phyloP scores from a whole-genome alignment of 2,329 filamentous ascomycete species.

The Cordyceps cateniannulata region DNA sequence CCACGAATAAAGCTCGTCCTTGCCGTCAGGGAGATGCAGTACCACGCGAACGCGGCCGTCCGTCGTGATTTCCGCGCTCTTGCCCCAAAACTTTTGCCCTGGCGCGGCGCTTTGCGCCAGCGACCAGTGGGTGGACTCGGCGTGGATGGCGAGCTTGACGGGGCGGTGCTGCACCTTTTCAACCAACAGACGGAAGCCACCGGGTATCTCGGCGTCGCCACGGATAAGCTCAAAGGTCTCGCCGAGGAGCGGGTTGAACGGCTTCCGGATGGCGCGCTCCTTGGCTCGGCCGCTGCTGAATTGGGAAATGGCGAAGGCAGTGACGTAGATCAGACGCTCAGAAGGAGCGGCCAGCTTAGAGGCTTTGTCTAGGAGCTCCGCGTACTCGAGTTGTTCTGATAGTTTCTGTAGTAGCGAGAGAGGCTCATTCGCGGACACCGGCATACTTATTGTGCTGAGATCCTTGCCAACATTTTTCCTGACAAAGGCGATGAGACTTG shows the following conservation, averaged over 20 bases:
- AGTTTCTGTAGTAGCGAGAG: conserved; percentile 80
- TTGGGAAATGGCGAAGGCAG: conserved; percentile 84
- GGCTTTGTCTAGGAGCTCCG: conserved; percentile 72
- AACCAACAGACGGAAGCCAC: conserved; percentile 82
- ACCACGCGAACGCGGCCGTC: conserved; percentile 79
- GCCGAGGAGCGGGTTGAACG: conserved; percentile 93
- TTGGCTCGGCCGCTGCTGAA: conserved; percentile 78
- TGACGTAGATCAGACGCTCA: conserved; percentile 75
- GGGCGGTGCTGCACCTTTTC: conserved; percentile 94
- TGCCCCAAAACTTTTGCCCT: conserved; percentile 97
- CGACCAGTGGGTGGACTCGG: conserved; percentile 79
- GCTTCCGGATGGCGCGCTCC: conserved; percentile 89
- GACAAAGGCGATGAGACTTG: conserved; percentile 87
- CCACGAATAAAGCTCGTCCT: conserved; percentile 84
- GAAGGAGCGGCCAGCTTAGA: conserved; percentile 51
- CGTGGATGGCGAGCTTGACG: conserved; percentile 87
- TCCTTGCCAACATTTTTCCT: conserved; percentile 98
- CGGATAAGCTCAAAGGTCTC: conserved; percentile 93
- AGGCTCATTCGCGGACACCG: conserved; percentile 92
- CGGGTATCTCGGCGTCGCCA: conserved; percentile 64
- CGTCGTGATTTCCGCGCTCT: conserved; percentile 88
- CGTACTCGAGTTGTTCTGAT: conserved; percentile 88
- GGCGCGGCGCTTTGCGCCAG: conserved; percentile 82
- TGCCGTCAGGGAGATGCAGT: conserved; percentile 57
- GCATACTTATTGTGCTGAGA: conserved; percentile 94